These are phyloP conservation scores for Phytophthora vignae DNA, from an alignment of 352 stramenopile genomes.

Conservation along the genomic window DNA sequence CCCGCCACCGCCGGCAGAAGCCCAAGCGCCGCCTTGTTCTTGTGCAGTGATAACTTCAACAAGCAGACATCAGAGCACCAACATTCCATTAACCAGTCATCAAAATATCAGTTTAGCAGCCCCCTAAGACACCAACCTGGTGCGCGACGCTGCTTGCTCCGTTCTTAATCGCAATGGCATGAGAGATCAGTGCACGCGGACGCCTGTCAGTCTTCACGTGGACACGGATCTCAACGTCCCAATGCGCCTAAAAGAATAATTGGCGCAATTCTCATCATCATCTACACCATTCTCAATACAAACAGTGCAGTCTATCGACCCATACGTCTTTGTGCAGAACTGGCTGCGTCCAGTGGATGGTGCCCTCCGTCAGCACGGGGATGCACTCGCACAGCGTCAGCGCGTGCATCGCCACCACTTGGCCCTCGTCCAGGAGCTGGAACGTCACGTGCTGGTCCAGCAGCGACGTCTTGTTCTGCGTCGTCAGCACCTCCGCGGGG, in stretches of 20 bases:
- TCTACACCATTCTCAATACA: no score
- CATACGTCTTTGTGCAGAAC: constrained; percentile 44
- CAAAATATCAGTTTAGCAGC: neutral
- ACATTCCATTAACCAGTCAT: neutral
- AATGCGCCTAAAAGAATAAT: constrained; percentile 30
- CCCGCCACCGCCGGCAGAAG: constrained; percentile 57
- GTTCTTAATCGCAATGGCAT: constrained; percentile 52
- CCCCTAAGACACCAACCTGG: constrained; percentile 38
- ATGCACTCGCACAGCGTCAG: constrained; percentile 59
- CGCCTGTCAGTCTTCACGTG: constrained; percentile 51
- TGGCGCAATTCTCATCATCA: no score
- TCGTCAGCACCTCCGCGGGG: constrained; percentile 27
- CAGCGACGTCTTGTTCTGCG: constrained; percentile 46
- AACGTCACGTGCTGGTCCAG: constrained; percentile 53
- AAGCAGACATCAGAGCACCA: neutral
- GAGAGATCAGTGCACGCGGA: constrained; percentile 51
- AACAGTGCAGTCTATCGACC: neutral
- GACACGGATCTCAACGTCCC: constrained; percentile 46
- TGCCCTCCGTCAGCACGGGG: constrained; percentile 54
- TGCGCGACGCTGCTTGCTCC: constrained; percentile 42
- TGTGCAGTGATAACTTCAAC: constrained; percentile 61
- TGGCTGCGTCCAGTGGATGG: constrained; percentile 49
- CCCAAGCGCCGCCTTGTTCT: constrained; percentile 61
- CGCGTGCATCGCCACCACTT: constrained; percentile 42
- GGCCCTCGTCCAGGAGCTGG: constrained; percentile 35